These are phyloP conservation scores for Houttuynia cordata DNA, from an alignment of 164 flowering plant species.

Conservation along the genomic window DNA sequence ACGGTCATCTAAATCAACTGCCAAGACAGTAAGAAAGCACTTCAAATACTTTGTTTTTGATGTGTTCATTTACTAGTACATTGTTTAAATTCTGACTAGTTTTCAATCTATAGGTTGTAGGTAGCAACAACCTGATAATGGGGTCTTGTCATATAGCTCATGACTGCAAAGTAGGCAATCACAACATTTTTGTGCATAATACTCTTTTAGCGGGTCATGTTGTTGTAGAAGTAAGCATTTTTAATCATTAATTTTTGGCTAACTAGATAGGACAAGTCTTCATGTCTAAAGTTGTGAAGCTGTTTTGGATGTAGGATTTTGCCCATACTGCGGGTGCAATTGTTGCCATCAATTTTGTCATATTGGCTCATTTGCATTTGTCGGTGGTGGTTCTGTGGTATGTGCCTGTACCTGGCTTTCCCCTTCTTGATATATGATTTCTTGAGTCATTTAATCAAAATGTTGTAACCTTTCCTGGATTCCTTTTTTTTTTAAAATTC, in stretches of 20 bases:
- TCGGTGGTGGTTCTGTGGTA: conserved; percentile 98
- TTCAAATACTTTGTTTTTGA: background rate
- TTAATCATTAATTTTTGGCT: conserved; percentile 1
- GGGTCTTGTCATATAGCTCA: conserved; percentile 97
- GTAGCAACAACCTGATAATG: conserved; percentile 85
- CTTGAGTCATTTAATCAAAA: background rate
- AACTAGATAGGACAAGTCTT: background rate
- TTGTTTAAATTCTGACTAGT: conserved; percentile 6
- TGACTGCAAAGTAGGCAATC: conserved; percentile 87
- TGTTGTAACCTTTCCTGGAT: background rate
- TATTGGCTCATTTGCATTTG: conserved; percentile 68
- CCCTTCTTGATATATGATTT: background rate
- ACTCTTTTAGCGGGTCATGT: conserved; percentile 96
- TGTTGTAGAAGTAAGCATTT: conserved; percentile 61
- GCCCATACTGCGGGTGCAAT: conserved; percentile 76
- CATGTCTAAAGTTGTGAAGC: conserved; percentile 8
- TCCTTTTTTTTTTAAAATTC: background rate
- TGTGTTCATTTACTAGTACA: background rate
- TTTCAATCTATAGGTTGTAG: conserved; percentile 49
- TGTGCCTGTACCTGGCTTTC: background rate
- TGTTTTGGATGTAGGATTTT: conserved; percentile 46
- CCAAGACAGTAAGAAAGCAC: conserved; percentile 49
- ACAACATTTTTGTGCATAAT: conserved; percentile 78
- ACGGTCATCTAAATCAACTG: conserved; percentile 79
- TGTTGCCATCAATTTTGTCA: conserved; percentile 89